These are phyloP conservation scores for Globisporangium emineosum DNA, from an alignment of 352 stramenopile species.

Conservation along the genomic window DNA sequence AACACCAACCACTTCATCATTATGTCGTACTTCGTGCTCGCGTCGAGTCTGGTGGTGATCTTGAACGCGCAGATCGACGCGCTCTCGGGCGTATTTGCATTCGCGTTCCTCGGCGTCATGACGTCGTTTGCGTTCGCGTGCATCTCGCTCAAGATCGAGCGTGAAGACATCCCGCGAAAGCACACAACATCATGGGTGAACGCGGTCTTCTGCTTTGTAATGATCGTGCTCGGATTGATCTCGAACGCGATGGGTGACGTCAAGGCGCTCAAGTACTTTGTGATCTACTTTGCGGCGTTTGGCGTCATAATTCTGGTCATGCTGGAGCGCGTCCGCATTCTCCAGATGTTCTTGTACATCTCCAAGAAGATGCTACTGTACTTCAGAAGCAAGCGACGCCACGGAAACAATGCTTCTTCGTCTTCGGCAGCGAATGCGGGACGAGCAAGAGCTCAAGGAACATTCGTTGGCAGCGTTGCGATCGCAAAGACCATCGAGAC, in stretches of 20 bases:
- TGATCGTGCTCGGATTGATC: constrained; percentile 21
- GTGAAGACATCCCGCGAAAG: constrained; percentile 66
- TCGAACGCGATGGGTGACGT: constrained; percentile 2
- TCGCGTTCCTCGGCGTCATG: constrained; percentile 83
- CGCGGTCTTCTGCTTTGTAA: constrained; percentile 16
- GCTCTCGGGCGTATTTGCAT: constrained; percentile 70
- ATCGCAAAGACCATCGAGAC: constrained; percentile 73
- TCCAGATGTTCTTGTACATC: constrained; percentile 47
- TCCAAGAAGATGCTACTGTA: constrained; percentile 41
- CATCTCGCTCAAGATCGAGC: constrained; percentile 85
- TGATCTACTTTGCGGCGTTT: constrained; percentile 54
- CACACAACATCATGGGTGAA: constrained; percentile 38
- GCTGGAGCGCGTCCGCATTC: constrained; percentile 53
- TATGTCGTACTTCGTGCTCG: constrained; percentile 46
- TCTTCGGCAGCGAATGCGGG: not conserved
- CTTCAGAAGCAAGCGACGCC: constrained; percentile 17
- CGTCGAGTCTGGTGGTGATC: constrained; percentile 44
- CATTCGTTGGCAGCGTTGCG: constrained; percentile 35
- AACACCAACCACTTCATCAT: constrained; percentile 57
- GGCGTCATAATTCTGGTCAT: constrained; percentile 53
- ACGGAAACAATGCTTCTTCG: constrained; percentile 1
- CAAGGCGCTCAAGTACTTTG: constrained; percentile 45
- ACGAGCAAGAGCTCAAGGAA: constrained; percentile 18
- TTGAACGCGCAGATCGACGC: constrained; percentile 55
- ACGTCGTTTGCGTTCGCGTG: constrained; percentile 75